Percentiles rank a stretch among this genome's conserved stretches.
Evolutionary conservation across 2,329 filamentous ascomycete species (phyloP).

Genomic region (Beauveria australis): DNA sequence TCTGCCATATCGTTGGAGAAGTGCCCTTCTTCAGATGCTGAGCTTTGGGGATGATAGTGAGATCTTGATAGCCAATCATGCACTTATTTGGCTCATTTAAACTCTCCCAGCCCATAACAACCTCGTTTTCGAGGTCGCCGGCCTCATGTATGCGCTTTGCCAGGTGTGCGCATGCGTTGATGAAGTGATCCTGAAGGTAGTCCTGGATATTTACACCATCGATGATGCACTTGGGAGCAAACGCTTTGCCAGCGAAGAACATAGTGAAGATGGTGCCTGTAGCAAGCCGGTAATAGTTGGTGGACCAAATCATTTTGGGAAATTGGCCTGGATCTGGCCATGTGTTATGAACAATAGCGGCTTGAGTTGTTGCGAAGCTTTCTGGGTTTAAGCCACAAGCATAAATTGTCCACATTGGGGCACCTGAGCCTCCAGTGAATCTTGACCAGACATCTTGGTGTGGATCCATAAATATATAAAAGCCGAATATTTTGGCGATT

Average conservation of each 20-base stretch:
- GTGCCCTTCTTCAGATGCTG: conserved; percentile 91
- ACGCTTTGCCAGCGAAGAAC: conserved; percentile 85
- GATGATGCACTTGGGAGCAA: conserved; percentile 92
- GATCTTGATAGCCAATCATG: conserved; percentile 72
- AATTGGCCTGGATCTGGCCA: conserved; percentile 78
- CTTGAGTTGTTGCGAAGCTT: conserved; percentile 78
- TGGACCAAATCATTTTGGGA: conserved; percentile 99
- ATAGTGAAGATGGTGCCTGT: conserved; percentile 88
- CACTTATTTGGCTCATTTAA: conserved; percentile 93
- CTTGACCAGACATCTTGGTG: conserved; percentile 99
- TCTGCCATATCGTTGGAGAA: conserved; percentile 88
- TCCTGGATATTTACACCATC: conserved; percentile 95
- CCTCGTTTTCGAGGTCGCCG: conserved; percentile 75
- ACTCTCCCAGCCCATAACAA: conserved; percentile 92
- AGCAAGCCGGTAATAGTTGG: conserved; percentile 84
- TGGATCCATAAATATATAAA: conserved; percentile 97
- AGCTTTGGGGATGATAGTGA: conserved; percentile 73
- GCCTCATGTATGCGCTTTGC: conserved; percentile 82
- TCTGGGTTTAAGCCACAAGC: conserved; percentile 85
- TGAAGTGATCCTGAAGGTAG: conserved; percentile 81
- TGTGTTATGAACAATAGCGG: conserved; percentile 90
- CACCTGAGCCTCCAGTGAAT: conserved; percentile 87
- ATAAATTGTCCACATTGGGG: conserved; percentile 96
- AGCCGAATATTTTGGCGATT: conserved; percentile 80
- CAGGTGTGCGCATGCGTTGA: conserved; percentile 71